Percentiles rank a stretch among this genome's conserved stretches.
These are phyloP conservation scores for Crucibulum laeve DNA, from an alignment of 768 basidiomycete genomes.

Conservation along the genomic window DNA sequence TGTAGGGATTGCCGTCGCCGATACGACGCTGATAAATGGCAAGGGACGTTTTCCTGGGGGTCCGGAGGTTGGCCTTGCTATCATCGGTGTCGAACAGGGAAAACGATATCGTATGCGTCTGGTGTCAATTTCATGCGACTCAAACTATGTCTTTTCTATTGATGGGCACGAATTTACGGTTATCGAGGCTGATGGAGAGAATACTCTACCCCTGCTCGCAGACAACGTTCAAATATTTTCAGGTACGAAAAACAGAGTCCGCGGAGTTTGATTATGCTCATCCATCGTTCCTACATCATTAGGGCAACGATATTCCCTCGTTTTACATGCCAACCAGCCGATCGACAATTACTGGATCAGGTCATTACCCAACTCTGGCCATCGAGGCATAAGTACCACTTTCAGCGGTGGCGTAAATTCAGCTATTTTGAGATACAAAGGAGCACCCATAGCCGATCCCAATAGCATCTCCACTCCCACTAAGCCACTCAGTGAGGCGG, in stretches of 20 bases:
- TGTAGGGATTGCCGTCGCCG: conserved; percentile 4
- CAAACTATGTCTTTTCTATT: conserved; percentile 38
- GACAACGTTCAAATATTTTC: conserved; percentile 38
- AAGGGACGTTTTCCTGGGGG: conserved; percentile 29
- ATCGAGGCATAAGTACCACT: neutral
- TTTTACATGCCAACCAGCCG: conserved; percentile 36
- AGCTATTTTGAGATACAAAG: conserved; percentile 33
- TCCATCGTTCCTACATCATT: conserved; percentile 29
- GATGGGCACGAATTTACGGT: conserved; percentile 39
- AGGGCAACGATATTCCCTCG: conserved; percentile 39
- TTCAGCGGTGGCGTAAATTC: conserved; percentile 3
- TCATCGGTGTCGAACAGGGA: conserved; percentile 27
- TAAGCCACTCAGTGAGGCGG: conserved; percentile 6
- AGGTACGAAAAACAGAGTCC: conserved; percentile 19
- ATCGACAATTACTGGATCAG: conserved; percentile 54
- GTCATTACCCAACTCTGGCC: conserved; percentile 18
- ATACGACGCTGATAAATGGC: conserved; percentile 33
- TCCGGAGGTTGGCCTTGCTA: conserved; percentile 21
- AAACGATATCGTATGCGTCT: conserved; percentile 26
- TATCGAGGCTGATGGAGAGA: conserved; percentile 43
- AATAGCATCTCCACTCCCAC: conserved; percentile 15
- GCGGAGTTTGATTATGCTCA: conserved; percentile 34
- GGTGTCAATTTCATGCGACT: conserved; percentile 20
- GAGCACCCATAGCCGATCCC: conserved; percentile 29
- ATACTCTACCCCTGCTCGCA: conserved; percentile 29